Base-by-base conservation (phyloP, 208 protist species). In the Phytomonas sp. region DNA sequence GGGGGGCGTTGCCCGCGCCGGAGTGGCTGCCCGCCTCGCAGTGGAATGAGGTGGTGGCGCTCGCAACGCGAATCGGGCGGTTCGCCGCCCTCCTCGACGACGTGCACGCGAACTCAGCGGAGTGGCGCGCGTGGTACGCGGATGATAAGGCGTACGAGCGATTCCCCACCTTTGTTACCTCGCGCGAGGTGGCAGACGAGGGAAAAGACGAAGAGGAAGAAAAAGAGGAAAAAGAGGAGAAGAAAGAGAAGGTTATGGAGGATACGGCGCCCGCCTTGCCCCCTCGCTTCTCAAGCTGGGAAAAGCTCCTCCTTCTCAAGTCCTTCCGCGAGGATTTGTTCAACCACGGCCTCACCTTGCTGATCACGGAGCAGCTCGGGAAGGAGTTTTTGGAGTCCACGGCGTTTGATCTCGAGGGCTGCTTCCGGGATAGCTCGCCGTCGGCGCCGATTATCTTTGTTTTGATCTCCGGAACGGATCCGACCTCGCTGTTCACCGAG, bases 391-490 rank as follows among this genome's bases (percentile, higher is more conserved):
- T 85, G 34, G 92, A 97, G 70, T 93, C 85, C 69, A 91, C 92
- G 1, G 80, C 88, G 11, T 97, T 97, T 65, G 89, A 97, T 73
- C 79, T 97, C 23, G 89, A 93, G 63, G 93, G 81, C 33, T 93
- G 90, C 68, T 98, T 92, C 81, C 73, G 82, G 28, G 96, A 98
- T 77, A 97, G 92, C 67, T 85, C 81, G 20, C 79, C 90, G 17
- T 88, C 75, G 28, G 85, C 89, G 29, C 97, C 97, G 5, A 91
- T 98, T 68, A 96, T 99, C 61, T 98, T 99, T 76, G 87, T 98
- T 32, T 83, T 98, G 5, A 97, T 94, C 29, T 66, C 91, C 20
- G 97, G 97, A 33, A 95, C 94, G 33, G 96, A 99, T 75, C 96
- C 97, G 28, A 97, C 93, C 6, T 82, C 89, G 68, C 73, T 96